Evolutionary conservation across 305 asterid genomes (phyloP).

Genomic region (Rubia balearica): DNA sequence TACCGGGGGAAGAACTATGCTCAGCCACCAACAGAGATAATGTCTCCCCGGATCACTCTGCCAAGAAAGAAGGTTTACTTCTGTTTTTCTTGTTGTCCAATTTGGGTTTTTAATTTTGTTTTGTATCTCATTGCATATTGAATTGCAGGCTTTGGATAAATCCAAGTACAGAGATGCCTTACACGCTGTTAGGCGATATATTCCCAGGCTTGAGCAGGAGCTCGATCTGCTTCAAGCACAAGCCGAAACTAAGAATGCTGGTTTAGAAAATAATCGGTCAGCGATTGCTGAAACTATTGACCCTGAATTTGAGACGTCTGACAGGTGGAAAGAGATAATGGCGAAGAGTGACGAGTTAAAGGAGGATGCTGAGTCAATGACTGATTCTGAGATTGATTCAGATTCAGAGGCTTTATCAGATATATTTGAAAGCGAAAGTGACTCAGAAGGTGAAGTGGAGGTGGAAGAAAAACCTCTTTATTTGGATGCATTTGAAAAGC

Average conservation of each 20-base stretch:
- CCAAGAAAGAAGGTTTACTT: constrained; percentile 73
- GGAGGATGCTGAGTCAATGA: constrained; percentile 28
- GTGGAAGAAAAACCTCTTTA: constrained; percentile 42
- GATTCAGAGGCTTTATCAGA: constrained; percentile 76
- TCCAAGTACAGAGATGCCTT: constrained; percentile 83
- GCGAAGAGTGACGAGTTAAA: constrained; percentile 35
- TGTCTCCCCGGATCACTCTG: constrained; percentile 84
- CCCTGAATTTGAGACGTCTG: constrained; percentile 44
- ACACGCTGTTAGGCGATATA: constrained; percentile 65
- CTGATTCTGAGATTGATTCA: constrained; percentile 40
- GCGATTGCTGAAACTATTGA: constrained; percentile 24
- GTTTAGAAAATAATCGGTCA: constrained; percentile 25
- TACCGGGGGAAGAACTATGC: constrained; percentile 89
- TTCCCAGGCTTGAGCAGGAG: constrained; percentile 84
- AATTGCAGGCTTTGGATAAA: constrained; percentile 80
- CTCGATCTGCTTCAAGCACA: constrained; percentile 70
- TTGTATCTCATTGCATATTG: not conserved
- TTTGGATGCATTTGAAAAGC: constrained; percentile 68
- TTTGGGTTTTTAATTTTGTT: not conserved
- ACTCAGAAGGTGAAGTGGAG: constrained; percentile 40
- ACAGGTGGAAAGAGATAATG: constrained; percentile 48
- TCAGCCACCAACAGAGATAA: constrained; percentile 94
- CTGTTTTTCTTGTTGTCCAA: not conserved
- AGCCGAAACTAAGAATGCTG: constrained; percentile 33
- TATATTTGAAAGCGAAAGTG: constrained; percentile 69